Evolutionary conservation across 768 basidiomycete genomes (phyloP), one percentile per base, ranked within the genome.

Genomic region (Naganishia antarctica): DNA sequence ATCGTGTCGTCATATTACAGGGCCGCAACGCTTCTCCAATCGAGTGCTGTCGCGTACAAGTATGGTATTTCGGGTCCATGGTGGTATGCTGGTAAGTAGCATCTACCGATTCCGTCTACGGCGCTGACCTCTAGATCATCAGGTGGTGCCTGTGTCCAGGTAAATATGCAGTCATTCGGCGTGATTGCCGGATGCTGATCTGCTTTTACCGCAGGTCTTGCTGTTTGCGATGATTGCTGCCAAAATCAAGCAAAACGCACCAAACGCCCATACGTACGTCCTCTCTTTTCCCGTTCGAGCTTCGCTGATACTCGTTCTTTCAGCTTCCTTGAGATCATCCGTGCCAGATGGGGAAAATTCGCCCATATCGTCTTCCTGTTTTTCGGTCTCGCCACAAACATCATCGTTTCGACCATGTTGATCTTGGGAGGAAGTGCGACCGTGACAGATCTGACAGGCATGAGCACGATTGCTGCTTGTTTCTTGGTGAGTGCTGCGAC

Each of bases 171-270:
- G 6, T 41, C 31, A 12, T 23, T 26, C 28, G 7, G n/a, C 26
- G 47, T n/a, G n/a, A n/a, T 63, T 65, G 29, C 66, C 66, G 3
- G 66, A 67, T 4, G 34, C 53, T 41, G 34, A 57, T n/a, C 21
- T 13, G 12, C 47, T 5, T 2, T 12, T 23, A 41, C 59, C 66
- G 37, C 67, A 79, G 70, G 85, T 96, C 62, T 81, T 93, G 28
- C 84, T 96, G n/a, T 96, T 97, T 72, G 90, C 91, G 21, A 77
- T 90, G 84, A 81, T 93, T 47, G 89, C 92, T 0, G 89, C 90
- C 18, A 96, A 94, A 73, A 83, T 94, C 64, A 96, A 97, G 77
- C 78, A 89, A 23, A 90, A 96, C 66, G 92, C 93, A 1, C 90
- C 92, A 0, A 64, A 75, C 62, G 71, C 70, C 18, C 70, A 73